Base-by-base conservation (phyloP, 768 basidiomycete genomes). In the Boletus rex-veris region DNA sequence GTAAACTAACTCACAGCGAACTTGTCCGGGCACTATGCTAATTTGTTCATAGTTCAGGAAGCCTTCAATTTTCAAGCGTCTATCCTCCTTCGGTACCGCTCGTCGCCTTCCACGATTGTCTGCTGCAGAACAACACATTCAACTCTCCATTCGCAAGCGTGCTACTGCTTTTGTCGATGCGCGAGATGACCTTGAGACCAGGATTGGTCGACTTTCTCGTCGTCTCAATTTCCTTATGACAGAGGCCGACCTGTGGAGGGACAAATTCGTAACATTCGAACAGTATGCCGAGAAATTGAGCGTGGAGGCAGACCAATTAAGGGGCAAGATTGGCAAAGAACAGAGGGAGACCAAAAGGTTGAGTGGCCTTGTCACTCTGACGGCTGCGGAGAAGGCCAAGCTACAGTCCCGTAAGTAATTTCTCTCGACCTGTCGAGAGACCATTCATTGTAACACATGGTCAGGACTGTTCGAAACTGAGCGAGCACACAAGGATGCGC, bases 141-240 rank as follows among this genome's bases (percentile, higher is more conserved):
- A 93, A 68, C 77, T 80, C 44, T 92, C 92, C 48, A 94, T 97
- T 69, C 86, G 94, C 59, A 90, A 90, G 69, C 88, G 94, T 39
- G 93, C 94, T n/a, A 89, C 88, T 4, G 92, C 92, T 36, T 96
- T 95, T 62, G 92, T 96, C 38, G 92, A 96, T 66, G 90, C 92
- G 11, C 80, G 94, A 35, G 94, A 95, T 68, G 92, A 94, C 63
- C 82, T 96, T 21, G 93, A 96, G 75, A 90, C 90, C 43, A 95
- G 93, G 79, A 92, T 94, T 58, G 92, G 91, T 30, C 83, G 92
- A 39, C 78, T 93, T 30, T 88, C 85, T 41, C 81, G 91, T 50
- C 79, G 92, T 45, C 80, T 94, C 59, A 92, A 92, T 73, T 94
- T 92, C 77, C 76, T 94, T 63, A 91, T 93, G 88, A 91, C 90